Conservation (phyloP, 2,329 filamentous ascomycete species). For the Diplocarpon mali region DNA sequence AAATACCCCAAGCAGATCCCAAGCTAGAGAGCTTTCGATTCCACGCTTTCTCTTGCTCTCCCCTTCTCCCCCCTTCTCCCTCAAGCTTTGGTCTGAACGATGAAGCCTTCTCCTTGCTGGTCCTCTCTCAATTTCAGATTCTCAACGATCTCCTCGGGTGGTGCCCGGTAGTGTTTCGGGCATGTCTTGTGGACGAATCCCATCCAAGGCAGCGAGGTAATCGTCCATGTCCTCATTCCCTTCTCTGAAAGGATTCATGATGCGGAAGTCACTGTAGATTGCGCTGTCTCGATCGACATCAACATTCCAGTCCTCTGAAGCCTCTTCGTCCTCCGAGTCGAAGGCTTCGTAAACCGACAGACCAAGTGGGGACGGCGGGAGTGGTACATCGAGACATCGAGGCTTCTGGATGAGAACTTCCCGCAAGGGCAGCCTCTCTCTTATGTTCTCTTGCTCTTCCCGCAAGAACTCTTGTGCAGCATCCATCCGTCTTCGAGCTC, state of each 20-base stretch:
- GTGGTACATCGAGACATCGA: conserved; percentile 18
- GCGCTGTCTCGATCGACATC: conserved; percentile 11
- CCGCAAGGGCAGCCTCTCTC: conserved; percentile 17
- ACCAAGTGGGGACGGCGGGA: conserved; percentile 26
- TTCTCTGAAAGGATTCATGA: conserved; percentile 23
- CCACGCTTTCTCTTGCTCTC: no score
- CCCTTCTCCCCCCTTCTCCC: conserved; percentile 17
- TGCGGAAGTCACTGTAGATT: conserved; percentile 27
- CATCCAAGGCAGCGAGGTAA: conserved; percentile 27
- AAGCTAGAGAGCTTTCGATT: background rate
- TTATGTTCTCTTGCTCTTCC: conserved; percentile 18
- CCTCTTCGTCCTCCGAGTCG: conserved; percentile 25
- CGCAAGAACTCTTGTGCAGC: conserved; percentile 19
- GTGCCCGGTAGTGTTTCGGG: conserved; percentile 20
- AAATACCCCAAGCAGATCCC: conserved; percentile 4
- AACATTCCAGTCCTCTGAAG: conserved; percentile 10
- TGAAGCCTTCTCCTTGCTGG: conserved; percentile 20
- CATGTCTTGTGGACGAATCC: conserved; percentile 22
- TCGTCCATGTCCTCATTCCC: conserved; percentile 22
- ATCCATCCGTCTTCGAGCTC: conserved; percentile 38
- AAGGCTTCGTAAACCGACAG: conserved; percentile 28
- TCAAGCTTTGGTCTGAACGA: conserved; percentile 25
- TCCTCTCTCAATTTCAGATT: conserved; percentile 24
- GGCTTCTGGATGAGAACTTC: conserved; percentile 22
- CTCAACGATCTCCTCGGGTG: conserved; percentile 24